Evolutionary conservation across 1,284 basidiomycete genomes (phyloP).

Genomic region (Ganoderma sinense): DNA sequence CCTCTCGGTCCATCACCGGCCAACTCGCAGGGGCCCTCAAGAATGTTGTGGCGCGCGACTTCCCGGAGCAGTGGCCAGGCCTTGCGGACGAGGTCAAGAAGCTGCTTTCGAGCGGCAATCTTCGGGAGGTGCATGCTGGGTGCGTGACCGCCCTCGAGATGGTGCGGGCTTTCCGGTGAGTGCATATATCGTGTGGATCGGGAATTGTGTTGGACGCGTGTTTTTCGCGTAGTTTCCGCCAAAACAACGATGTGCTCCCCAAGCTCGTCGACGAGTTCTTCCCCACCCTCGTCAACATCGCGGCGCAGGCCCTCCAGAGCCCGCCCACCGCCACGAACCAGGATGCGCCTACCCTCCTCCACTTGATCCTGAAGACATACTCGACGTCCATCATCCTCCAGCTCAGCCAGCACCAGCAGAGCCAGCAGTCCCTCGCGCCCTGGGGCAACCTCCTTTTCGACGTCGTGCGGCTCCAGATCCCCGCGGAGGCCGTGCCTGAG

Average conservation of each 20-base stretch:
- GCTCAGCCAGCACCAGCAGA: constrained; percentile 78
- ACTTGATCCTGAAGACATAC: constrained; percentile 86
- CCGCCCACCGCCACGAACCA: constrained; percentile 62
- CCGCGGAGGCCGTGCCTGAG: constrained; percentile 68
- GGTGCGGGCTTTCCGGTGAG: constrained; percentile 73
- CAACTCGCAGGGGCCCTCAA: constrained; percentile 80
- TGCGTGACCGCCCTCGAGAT: constrained; percentile 79
- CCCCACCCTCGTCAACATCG: constrained; percentile 76
- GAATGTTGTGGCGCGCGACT: constrained; percentile 75
- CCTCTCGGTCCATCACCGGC: constrained; percentile 72
- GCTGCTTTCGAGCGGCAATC: constrained; percentile 67
- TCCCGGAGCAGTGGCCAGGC: constrained; percentile 76
- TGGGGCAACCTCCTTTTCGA: constrained; percentile 88
- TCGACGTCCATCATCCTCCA: constrained; percentile 79
- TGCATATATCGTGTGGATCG: not conserved
- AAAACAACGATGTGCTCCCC: constrained; percentile 64
- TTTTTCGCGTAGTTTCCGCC: constrained; percentile 66
- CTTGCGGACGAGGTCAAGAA: constrained; percentile 69
- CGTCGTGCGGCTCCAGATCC: constrained; percentile 74
- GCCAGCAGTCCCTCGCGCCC: constrained; percentile 74
- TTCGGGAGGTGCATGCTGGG: constrained; percentile 80
- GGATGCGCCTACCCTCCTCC: constrained; percentile 80
- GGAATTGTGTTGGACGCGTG: not conserved
- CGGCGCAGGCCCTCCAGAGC: constrained; percentile 67
- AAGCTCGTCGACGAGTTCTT: constrained; percentile 69